Percentiles rank a stretch among this genome's conserved stretches.
Evolutionary conservation across 2,329 filamentous ascomycete species (phyloP).

Genomic region (Blastomyces gilchristii): DNA sequence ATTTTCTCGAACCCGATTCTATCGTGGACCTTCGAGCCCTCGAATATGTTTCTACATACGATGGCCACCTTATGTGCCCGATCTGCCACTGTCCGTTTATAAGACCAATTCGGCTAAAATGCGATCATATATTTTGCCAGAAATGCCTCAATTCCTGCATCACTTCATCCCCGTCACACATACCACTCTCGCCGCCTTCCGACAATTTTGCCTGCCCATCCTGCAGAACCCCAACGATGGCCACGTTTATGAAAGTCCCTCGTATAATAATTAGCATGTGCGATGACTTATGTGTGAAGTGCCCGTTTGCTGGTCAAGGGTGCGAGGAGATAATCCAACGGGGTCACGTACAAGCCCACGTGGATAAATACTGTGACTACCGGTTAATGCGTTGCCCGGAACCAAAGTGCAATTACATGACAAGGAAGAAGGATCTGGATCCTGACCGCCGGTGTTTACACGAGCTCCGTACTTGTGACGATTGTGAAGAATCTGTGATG

Average conservation of each 20-base stretch:
- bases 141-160: conserved; percentile 46
- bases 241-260: conserved; percentile 37
- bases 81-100: conserved; percentile 56
- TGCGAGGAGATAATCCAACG: conserved; percentile 46
- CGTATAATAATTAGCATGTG: conserved; percentile 51
- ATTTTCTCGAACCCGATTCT: conserved; percentile 1
- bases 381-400: conserved; percentile 44
- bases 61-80: conserved; percentile 53
- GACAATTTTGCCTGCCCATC: conserved; percentile 44
- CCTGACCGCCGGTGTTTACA: conserved; percentile 44
- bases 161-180: conserved; percentile 22
- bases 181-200: conserved; percentile 10
- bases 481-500: conserved; percentile 45
- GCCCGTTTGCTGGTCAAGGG: conserved; percentile 46
- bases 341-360: conserved; percentile 48
- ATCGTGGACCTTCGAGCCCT: conserved; percentile 46
- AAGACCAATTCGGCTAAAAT: conserved; percentile 47
- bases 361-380: conserved; percentile 51
- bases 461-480: conserved; percentile 41
- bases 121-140: conserved; percentile 55
- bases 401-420: conserved; percentile 40
- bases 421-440: conserved; percentile 47
- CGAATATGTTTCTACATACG: conserved; percentile 47
- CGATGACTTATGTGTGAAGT: conserved; percentile 51
- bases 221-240: conserved; percentile 41